A percentile compares a stretch with the other conserved stretches of the same genome.
Conservation (phyloP, 2,329 filamentous ascomycete genomes). For the Diaporthe australafricana region DNA sequence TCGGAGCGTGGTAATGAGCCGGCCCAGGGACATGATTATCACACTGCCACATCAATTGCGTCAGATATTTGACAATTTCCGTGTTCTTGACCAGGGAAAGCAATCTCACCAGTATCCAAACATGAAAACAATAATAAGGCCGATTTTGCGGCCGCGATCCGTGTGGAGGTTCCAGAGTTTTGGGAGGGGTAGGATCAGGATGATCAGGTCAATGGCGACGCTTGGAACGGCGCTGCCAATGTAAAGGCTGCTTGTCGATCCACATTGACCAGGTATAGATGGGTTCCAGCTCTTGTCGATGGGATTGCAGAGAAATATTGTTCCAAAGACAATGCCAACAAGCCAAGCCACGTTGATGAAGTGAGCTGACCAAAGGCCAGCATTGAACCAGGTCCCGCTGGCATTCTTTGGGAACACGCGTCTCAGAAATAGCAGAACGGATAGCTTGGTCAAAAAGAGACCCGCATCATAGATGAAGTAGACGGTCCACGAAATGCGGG, state of each 20-base stretch:
- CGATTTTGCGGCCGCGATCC: slow-evolving; percentile 29
- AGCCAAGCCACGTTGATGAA: slow-evolving; percentile 33
- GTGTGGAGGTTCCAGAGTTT: slow-evolving; percentile 39
- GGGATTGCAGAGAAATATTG: slow-evolving; percentile 37
- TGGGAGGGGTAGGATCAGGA: slow-evolving; percentile 38
- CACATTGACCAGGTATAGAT: slow-evolving; percentile 6
- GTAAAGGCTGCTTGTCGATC: neutral
- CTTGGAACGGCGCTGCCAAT: slow-evolving; percentile 37
- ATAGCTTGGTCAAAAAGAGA: neutral
- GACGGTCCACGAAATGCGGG: neutral
- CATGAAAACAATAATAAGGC: slow-evolving; percentile 35
- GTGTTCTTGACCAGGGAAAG: no score
- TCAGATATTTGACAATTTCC: no score
- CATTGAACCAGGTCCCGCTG: neutral
- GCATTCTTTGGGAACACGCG: neutral
- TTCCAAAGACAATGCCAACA: slow-evolving; percentile 36
- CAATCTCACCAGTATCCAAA: slow-evolving; percentile 38
- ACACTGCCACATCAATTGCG: no score
- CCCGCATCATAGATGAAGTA: neutral
- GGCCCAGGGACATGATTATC: neutral
- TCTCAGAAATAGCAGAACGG: neutral
- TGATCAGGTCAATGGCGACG: slow-evolving; percentile 39
- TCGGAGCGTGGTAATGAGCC: neutral
- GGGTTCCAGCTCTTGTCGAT: neutral
- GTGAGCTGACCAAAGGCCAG: neutral